These are phyloP conservation scores for Obba rivulosa DNA, from an alignment of 768 basidiomycete genomes.

Conservation along the genomic window DNA sequence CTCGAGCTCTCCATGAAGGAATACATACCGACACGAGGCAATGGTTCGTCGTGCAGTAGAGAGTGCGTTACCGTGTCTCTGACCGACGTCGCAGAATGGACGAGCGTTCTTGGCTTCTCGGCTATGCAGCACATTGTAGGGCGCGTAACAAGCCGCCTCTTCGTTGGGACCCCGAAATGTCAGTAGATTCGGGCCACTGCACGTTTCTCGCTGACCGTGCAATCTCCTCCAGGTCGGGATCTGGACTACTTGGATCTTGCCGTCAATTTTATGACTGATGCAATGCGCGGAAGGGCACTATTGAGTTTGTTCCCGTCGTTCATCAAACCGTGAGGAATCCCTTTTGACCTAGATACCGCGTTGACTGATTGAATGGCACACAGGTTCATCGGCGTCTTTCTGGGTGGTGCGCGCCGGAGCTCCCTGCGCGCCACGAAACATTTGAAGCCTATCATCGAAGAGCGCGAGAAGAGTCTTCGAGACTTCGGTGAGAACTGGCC, in stretches of 20 bases:
- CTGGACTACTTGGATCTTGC: constrained; percentile 24
- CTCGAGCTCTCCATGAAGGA: constrained; percentile 20
- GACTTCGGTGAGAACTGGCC: constrained; percentile 17
- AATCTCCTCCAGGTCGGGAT: constrained; percentile 21
- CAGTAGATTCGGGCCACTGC: constrained; percentile 3
- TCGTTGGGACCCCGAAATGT: constrained; percentile 31
- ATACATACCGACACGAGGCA: constrained; percentile 19
- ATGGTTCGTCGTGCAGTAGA: constrained; percentile 6
- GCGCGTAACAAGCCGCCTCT: constrained; percentile 26
- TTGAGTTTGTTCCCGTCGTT: constrained; percentile 29
- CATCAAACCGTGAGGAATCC: constrained; percentile 28
- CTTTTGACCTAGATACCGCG: too few species aligned
- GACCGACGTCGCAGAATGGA: constrained; percentile 22
- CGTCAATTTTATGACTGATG: constrained; percentile 28
- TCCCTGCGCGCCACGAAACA: constrained; percentile 7
- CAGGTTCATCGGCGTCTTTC: constrained; percentile 11
- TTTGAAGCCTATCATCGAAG: constrained; percentile 16
- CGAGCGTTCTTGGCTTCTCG: constrained; percentile 12
- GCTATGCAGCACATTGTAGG: constrained; percentile 23
- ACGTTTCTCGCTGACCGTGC: neutral
- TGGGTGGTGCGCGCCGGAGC: constrained; percentile 9
- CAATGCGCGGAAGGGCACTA: constrained; percentile 20
- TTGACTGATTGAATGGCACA: neutral
- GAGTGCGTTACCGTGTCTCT: neutral
- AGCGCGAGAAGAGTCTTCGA: constrained; percentile 15